Evolutionary conservation across 139 green algal species (phyloP).

Genomic region (Eudorina sp.): DNA sequence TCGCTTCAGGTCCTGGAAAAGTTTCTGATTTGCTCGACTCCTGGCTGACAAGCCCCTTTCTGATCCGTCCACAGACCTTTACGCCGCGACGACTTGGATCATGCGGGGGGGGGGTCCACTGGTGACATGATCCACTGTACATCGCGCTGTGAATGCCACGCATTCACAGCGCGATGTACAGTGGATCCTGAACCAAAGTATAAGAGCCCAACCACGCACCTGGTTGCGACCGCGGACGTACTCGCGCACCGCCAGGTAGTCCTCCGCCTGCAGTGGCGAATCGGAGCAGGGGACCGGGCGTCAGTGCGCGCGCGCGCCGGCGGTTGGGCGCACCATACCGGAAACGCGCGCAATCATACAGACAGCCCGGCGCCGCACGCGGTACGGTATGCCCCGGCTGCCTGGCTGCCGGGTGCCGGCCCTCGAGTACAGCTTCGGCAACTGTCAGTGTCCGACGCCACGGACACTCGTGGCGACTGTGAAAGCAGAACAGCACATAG

Average conservation of each 20-base stretch:
- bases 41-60: background rate
- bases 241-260: constrained; percentile 33
- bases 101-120: no score
- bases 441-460: background rate
- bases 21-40: no score
- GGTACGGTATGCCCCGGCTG: background rate
- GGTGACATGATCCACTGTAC: no score
- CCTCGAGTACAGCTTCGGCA: background rate
- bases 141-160: no score
- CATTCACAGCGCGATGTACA: background rate
- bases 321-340: background rate
- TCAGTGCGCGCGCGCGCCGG: background rate
- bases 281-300: no score
- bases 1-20: no score
- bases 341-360: background rate
- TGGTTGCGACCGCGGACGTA: constrained; percentile 13
- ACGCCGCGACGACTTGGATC: no score
- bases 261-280: constrained; percentile 11
- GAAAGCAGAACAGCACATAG: no score
- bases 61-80: no score
- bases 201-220: no score
- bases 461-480: no score
- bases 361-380: background rate
- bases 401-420: background rate
- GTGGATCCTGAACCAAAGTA: no score